A percentile compares a stretch with the other conserved stretches of the same genome.
Conservation (phyloP, 306 rosid genomes). For the barrel medic (Medicago truncatula) region MtrunA17r5.0-ANR NC_053044.1:55127501-55128000, state of each 20-base stretch:
- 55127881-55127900: no score
- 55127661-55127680: constrained; percentile 31
- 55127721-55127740: constrained; percentile 14
- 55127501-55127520: constrained; percentile 22
- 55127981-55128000: no score
- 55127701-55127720: neutral
- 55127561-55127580: no score
- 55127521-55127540: no score
- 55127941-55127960: no score
- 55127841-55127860: neutral
- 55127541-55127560: no score
- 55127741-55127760: neutral
- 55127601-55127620: neutral
- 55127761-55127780: neutral
- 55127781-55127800: neutral
- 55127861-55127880: no score
- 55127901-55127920: no score
- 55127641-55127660: constrained; percentile 27
- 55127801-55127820: neutral
- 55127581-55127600: no score
- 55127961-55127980: no score
- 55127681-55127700: constrained; percentile 20
- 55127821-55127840: neutral
- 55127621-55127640: constrained; percentile 22
- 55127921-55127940: no score